phyloP scores from a whole-genome alignment of 2,329 filamentous ascomycete genomes.

The Sporothrix mexicana region DNA sequence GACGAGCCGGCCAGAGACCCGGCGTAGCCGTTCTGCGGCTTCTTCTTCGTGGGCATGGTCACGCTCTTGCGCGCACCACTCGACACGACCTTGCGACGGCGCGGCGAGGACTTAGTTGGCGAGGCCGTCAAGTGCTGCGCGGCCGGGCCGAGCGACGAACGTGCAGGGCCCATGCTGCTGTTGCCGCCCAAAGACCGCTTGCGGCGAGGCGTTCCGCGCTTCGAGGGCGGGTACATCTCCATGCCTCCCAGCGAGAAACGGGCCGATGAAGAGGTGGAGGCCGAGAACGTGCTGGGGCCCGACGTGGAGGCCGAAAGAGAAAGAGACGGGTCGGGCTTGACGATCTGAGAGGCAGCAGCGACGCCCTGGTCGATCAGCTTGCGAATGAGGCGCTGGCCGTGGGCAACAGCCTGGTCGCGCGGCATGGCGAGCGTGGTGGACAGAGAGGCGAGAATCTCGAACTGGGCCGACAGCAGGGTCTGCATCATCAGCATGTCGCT shows the following conservation, averaged over 20 bases:
- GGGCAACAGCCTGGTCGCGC: constrained; percentile 79
- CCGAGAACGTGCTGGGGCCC: neutral
- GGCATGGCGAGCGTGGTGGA: constrained; percentile 81
- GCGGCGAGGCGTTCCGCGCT: constrained; percentile 77
- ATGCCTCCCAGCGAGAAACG: constrained; percentile 55
- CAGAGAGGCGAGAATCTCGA: constrained; percentile 86
- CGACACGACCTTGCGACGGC: constrained; percentile 69
- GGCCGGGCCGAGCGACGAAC: neutral
- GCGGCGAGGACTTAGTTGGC: constrained; percentile 79
- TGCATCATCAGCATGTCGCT: constrained; percentile 81
- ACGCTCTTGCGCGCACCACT: constrained; percentile 70
- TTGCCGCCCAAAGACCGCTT: constrained; percentile 57
- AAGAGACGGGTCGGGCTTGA: constrained; percentile 78
- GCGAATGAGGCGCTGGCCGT: constrained; percentile 77
- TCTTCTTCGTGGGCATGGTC: constrained; percentile 77
- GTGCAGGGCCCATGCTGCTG: neutral
- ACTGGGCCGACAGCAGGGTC: constrained; percentile 84
- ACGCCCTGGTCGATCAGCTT: constrained; percentile 79
- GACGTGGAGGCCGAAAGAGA: neutral
- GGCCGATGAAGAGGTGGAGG: constrained; percentile 6
- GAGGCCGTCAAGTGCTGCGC: constrained; percentile 57
- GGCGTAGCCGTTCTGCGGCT: constrained; percentile 46
- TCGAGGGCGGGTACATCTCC: constrained; percentile 72
- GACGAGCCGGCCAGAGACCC: neutral
- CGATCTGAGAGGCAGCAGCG: constrained; percentile 76